Conservation (phyloP, 1,284 basidiomycete species). For the Gymnopus androsaceus region DNA sequence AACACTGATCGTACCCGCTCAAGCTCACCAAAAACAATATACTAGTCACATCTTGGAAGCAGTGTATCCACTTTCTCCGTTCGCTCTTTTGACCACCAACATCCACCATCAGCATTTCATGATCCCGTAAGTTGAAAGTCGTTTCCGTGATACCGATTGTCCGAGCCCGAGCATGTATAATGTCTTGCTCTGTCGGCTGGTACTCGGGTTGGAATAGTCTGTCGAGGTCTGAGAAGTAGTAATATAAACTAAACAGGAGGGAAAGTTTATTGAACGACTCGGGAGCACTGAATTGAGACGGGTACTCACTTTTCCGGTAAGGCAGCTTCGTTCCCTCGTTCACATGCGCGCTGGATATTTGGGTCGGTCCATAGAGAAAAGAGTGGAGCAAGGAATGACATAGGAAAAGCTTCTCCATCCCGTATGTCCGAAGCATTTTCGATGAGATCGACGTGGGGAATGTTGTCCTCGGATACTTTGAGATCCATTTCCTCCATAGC, state of each 20-base stretch:
- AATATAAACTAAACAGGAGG: conserved; percentile 40
- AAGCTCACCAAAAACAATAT: conserved; percentile 77
- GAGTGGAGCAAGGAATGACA: conserved; percentile 64
- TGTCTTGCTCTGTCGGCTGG: conserved; percentile 69
- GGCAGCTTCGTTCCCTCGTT: conserved; percentile 70
- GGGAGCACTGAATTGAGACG: background rate
- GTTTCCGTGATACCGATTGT: conserved; percentile 86
- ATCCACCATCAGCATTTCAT: conserved; percentile 73
- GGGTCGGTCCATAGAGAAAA: conserved; percentile 72
- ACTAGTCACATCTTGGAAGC: conserved; percentile 70
- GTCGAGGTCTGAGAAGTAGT: conserved; percentile 70
- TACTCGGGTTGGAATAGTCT: conserved; percentile 67
- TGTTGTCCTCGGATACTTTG: conserved; percentile 64
- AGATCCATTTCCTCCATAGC: conserved; percentile 89
- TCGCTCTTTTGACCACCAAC: conserved; percentile 80
- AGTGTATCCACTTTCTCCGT: conserved; percentile 76
- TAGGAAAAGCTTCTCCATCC: conserved; percentile 80
- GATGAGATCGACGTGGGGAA: conserved; percentile 58
- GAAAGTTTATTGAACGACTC: background rate
- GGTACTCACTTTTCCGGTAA: conserved; percentile 70
- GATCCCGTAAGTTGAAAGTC: conserved; percentile 64
- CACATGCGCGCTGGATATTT: conserved; percentile 63
- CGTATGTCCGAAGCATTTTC: conserved; percentile 72
- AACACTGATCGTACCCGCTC: conserved; percentile 79
- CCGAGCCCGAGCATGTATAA: conserved; percentile 74